phyloP scores from a whole-genome alignment of 2,329 filamentous ascomycete genomes.

The Phoma sp. region DNA sequence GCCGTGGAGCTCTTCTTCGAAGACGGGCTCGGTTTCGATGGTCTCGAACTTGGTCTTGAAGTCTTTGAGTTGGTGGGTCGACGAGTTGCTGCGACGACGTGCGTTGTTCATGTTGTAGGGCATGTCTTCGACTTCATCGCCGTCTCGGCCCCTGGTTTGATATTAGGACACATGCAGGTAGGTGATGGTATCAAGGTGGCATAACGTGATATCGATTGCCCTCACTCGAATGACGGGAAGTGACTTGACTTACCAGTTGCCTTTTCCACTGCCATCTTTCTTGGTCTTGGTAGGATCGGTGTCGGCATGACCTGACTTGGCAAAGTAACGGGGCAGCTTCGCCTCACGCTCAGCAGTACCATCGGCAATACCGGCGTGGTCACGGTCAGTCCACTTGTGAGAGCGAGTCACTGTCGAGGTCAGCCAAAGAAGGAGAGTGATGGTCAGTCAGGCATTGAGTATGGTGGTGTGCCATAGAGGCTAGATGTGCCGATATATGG shows the following conservation, averaged over 20 bases:
- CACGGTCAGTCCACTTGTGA: conserved; percentile 93
- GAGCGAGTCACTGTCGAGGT: conserved; percentile 85
- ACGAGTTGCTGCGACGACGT: conserved; percentile 92
- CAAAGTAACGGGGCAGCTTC: conserved; percentile 89
- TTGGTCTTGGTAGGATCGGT: conserved; percentile 91
- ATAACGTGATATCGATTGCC: not conserved
- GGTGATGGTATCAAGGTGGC: not conserved
- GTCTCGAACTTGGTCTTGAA: conserved; percentile 98
- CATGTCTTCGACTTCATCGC: conserved; percentile 84
- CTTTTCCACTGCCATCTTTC: conserved; percentile 92
- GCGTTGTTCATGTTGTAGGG: conserved; percentile 84
- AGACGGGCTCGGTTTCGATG: conserved; percentile 87
- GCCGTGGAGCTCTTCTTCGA: conserved; percentile 85
- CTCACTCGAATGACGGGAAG: not conserved
- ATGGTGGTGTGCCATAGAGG: not conserved
- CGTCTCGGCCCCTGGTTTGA: conserved; percentile 75
- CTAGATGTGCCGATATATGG: conserved; percentile 8
- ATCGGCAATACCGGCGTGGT: conserved; percentile 81
- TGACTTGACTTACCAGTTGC: conserved; percentile 78
- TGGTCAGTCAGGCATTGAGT: not conserved
- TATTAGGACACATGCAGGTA: conserved; percentile 22
- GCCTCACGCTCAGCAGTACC: conserved; percentile 74
- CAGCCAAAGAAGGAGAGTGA: too few species aligned
- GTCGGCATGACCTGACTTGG: conserved; percentile 82
- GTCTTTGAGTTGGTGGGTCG: conserved; percentile 73